A percentile compares a stretch with the other conserved stretches of the same genome.
Evolutionary conservation across 257 asterid genomes (phyloP).

Genomic region (Penstemon davidsonii): DNA sequence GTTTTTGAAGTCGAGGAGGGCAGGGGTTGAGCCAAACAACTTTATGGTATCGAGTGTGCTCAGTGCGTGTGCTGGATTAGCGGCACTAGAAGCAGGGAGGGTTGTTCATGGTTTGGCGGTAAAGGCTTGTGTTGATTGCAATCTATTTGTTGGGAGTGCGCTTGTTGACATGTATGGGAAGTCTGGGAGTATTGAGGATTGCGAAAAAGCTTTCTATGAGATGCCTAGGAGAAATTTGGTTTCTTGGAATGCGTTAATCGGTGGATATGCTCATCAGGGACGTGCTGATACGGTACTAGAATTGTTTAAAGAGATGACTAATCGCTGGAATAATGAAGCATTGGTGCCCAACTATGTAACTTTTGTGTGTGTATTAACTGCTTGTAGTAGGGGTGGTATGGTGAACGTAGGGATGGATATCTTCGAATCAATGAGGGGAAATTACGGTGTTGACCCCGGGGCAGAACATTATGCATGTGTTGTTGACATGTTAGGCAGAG

Average conservation of each 20-base stretch:
- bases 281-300: constrained; percentile 61
- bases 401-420: constrained; percentile 63
- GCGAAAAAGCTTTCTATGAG: constrained; percentile 53
- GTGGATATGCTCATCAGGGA: constrained; percentile 89
- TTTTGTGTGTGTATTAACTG: constrained; percentile 69
- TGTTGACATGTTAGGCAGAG: constrained; percentile 90
- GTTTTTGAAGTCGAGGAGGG: constrained; percentile 52
- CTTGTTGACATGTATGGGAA: constrained; percentile 92
- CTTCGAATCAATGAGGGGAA: constrained; percentile 58
- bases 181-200: constrained; percentile 73
- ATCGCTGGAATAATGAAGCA: constrained; percentile 14
- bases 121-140: constrained; percentile 65
- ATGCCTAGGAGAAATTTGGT: constrained; percentile 64
- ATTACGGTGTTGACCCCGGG: constrained; percentile 63
- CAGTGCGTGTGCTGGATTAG: constrained; percentile 83
- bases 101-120: constrained; percentile 70
- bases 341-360: constrained; percentile 72
- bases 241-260: constrained; percentile 81
- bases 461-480: constrained; percentile 86
- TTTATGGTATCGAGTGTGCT: constrained; percentile 77
- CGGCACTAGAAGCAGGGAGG: constrained; percentile 77
- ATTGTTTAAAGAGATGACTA: constrained; percentile 57
- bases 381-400: constrained; percentile 91
- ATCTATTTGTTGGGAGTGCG: constrained; percentile 80
- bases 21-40: constrained; percentile 54